Conservation (phyloP, 2,329 filamentous ascomycete genomes). For the Paecilomyces sp. region DNA sequence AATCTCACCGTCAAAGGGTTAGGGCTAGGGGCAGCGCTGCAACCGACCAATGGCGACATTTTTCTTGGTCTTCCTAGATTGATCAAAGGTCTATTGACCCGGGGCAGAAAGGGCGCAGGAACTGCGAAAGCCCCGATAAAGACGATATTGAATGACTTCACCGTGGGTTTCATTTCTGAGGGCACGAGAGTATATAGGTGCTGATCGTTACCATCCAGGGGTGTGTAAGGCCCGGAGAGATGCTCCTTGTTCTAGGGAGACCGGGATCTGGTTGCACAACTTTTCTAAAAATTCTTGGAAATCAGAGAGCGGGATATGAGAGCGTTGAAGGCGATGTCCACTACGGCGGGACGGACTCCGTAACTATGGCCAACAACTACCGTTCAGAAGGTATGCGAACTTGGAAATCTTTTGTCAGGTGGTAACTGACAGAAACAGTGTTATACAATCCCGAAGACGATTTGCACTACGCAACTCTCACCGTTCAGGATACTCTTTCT, state of each 20-base stretch:
- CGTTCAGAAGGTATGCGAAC: constrained; percentile 30
- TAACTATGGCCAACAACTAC: constrained; percentile 44
- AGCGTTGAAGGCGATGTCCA: constrained; percentile 49
- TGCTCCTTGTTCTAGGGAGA: constrained; percentile 34
- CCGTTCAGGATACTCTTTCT: constrained; percentile 64
- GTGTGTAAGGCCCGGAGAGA: constrained; percentile 33
- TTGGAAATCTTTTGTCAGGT: constrained; percentile 9
- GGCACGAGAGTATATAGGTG: neutral
- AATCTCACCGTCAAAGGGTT: constrained; percentile 63
- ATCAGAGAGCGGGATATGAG: constrained; percentile 56
- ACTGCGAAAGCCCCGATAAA: constrained; percentile 45
- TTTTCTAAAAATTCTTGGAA: constrained; percentile 73
- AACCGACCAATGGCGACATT: constrained; percentile 50
- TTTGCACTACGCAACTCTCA: constrained; percentile 70
- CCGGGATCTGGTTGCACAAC: constrained; percentile 60
- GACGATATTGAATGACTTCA: constrained; percentile 60
- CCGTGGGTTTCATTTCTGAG: constrained; percentile 21
- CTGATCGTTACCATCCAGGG: constrained; percentile 18
- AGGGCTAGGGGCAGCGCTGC: constrained; percentile 57
- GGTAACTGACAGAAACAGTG: constrained; percentile 33
- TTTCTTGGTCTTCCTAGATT: constrained; percentile 45
- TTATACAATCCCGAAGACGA: constrained; percentile 75
- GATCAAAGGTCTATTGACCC: constrained; percentile 37
- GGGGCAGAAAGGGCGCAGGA: constrained; percentile 20
- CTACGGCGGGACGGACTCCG: constrained; percentile 50